Evolutionary conservation across 2,329 filamentous ascomycete species (phyloP), one percentile per base, ranked within the genome.

Genomic region (Fusarium subtropicale): DNA sequence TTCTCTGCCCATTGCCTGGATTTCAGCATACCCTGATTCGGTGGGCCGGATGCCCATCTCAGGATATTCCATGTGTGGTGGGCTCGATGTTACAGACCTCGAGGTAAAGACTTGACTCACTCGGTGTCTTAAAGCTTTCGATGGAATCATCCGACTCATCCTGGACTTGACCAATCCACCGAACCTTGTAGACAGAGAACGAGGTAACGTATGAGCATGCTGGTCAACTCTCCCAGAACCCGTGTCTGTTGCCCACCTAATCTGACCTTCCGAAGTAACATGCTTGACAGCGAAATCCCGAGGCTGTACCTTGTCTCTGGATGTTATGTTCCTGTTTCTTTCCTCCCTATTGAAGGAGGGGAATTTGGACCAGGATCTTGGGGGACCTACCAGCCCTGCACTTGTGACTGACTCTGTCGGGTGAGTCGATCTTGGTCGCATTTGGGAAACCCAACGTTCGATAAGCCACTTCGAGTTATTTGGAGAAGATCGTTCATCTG

Each of bases 301-400:
- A 1, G 71, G 45, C 4, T 56, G 71, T n/a, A 79, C 69, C 1
- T 60, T 56, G 38, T 80, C 77, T 26, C 56, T 61, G 16, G 45
- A 33, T 12, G 62, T 55, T 18, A 74, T 75, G 34, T 64, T 48
- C 34, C 62, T 73, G 26, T 72, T 77, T 38, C 77, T 74, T 53
- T 76, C 72, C 30, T 71, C 70, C 31, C 76, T 72, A 6, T 70
- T 76, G 33, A 76, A 71, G 5, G 79, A 79, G 20, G 77, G 73
- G 54, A 75, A 80, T 30, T 58, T 79, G 12, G 79, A 69, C 79
- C 80, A 81, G 10, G 79, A 75, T 16, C 65, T 67, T 7, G 77
- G 76, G 30, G 75, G 75, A 7, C 57, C 71, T 38, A 36, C 42
- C 33, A 61, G 63, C 20, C 13, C 44, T 38, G 33, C 44, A 44